Evolutionary conservation across 2,329 filamentous ascomycete genomes (phyloP).

Genomic region (Fusarium armeniacum): DNA sequence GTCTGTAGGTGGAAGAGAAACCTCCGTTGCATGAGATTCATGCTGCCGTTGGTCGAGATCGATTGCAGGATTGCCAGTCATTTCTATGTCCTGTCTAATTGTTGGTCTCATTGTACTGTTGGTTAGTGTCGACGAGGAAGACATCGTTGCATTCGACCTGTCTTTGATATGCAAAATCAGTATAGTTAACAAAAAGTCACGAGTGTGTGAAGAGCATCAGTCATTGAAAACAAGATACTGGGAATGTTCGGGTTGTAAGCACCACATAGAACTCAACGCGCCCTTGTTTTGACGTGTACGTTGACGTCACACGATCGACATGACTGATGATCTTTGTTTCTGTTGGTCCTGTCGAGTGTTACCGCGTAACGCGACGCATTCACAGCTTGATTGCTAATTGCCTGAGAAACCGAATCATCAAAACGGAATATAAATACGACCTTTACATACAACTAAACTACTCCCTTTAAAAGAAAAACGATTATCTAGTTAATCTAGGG

Average conservation of each 20-base stretch:
- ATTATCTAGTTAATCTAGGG: background rate
- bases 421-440: background rate
- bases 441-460: too few relatives aligned
- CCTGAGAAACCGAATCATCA: background rate
- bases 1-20: constrained; percentile 49
- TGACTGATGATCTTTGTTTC: background rate
- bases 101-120: background rate
- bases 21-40: background rate
- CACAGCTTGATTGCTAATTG: background rate
- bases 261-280: background rate
- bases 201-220: background rate
- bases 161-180: background rate
- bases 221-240: background rate
- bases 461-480: too few relatives aligned
- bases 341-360: background rate
- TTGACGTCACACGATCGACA: constrained; percentile 20
- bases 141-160: background rate
- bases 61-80: background rate
- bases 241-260: background rate
- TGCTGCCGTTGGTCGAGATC: constrained; percentile 1
- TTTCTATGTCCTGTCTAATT: background rate
- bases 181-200: background rate
- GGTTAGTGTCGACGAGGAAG: background rate
- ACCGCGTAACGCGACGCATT: background rate
- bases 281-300: constrained; percentile 23